Percentiles rank a stretch among this genome's conserved stretches.
Evolutionary conservation across 805 yeast species (phyloP).

Genomic region (Diddensiella caesifluorescens): DNA sequence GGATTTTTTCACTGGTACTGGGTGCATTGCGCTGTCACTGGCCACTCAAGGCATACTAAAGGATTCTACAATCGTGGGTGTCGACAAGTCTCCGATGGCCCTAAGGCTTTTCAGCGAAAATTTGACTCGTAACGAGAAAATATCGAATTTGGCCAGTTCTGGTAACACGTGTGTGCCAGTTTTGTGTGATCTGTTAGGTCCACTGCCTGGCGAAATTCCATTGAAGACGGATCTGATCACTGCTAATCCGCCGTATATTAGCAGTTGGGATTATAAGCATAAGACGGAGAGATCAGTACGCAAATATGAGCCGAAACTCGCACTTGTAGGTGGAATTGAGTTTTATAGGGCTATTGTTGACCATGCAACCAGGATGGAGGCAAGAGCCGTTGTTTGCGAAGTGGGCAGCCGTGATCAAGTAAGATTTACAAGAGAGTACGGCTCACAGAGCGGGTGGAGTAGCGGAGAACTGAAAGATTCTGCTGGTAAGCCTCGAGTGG

Average conservation of each 20-base stretch:
- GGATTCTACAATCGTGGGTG: slow-evolving; percentile 35
- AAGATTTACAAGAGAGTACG: slow-evolving; percentile 32
- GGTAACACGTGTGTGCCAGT: neutral
- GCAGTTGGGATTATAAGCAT: slow-evolving; percentile 39
- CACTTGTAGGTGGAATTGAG: slow-evolving; percentile 72
- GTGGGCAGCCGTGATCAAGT: slow-evolving; percentile 63
- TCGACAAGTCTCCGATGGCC: slow-evolving; percentile 57
- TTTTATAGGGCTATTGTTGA: slow-evolving; percentile 56
- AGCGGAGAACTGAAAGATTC: slow-evolving; percentile 48
- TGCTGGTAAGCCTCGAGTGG: slow-evolving; percentile 28
- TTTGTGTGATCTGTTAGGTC: slow-evolving; percentile 35
- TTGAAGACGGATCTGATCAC: slow-evolving; percentile 57
- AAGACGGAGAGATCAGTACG: slow-evolving; percentile 61
- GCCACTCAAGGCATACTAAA: slow-evolving; percentile 27
- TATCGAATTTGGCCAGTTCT: neutral
- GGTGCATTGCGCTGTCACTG: slow-evolving; percentile 68
- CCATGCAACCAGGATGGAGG: slow-evolving; percentile 38
- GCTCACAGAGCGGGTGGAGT: slow-evolving; percentile 40
- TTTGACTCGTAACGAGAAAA: slow-evolving; percentile 14
- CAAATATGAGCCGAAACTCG: slow-evolving; percentile 67
- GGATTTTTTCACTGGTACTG: slow-evolving; percentile 85
- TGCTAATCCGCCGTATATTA: slow-evolving; percentile 92
- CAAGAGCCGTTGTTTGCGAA: slow-evolving; percentile 68
- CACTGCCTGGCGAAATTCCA: neutral
- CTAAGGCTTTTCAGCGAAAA: slow-evolving; percentile 47